These are phyloP conservation scores for Brettanomyces anomalus DNA, from an alignment of 805 yeast genomes.

Conservation along the genomic window DNA sequence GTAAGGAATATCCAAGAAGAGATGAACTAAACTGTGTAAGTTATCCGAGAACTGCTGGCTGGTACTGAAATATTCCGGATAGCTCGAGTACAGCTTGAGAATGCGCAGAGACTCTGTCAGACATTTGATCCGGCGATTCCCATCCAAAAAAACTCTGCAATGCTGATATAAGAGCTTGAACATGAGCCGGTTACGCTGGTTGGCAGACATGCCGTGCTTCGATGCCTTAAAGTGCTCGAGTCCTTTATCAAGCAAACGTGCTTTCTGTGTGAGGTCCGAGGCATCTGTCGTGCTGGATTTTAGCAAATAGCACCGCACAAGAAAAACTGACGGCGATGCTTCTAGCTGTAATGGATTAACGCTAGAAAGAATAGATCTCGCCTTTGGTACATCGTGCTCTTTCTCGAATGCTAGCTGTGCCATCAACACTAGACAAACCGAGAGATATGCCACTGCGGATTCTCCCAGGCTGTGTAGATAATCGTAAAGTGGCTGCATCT, in stretches of 20 bases:
- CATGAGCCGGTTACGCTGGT: background rate
- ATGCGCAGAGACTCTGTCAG: background rate
- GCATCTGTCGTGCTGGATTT: constrained; percentile 3
- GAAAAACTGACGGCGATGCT: constrained; percentile 4
- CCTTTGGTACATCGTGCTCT: background rate
- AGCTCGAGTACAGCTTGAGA: background rate
- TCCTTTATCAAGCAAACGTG: constrained; percentile 9
- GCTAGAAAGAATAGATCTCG: constrained; percentile 4
- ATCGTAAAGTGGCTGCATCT: background rate
- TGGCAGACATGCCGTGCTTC: background rate
- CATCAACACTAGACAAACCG: constrained; percentile 7
- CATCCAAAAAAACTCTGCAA: background rate
- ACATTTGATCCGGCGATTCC: background rate
- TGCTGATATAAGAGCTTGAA: background rate
- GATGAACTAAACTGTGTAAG: constrained; percentile 2
- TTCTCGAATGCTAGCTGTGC: constrained; percentile 5
- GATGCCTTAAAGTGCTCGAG: constrained; percentile 4
- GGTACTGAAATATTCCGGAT: background rate
- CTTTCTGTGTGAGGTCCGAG: constrained; percentile 6
- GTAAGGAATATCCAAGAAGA: constrained; percentile 9
- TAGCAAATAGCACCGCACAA: constrained; percentile 8
- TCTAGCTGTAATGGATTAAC: constrained; percentile 11
- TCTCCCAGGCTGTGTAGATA: background rate
- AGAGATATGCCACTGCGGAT: constrained; percentile 3
- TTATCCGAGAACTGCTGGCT: background rate